Evolutionary conservation across 2,329 filamentous ascomycete species (phyloP).

Genomic region (Chrysosphaeria jannelii): DNA sequence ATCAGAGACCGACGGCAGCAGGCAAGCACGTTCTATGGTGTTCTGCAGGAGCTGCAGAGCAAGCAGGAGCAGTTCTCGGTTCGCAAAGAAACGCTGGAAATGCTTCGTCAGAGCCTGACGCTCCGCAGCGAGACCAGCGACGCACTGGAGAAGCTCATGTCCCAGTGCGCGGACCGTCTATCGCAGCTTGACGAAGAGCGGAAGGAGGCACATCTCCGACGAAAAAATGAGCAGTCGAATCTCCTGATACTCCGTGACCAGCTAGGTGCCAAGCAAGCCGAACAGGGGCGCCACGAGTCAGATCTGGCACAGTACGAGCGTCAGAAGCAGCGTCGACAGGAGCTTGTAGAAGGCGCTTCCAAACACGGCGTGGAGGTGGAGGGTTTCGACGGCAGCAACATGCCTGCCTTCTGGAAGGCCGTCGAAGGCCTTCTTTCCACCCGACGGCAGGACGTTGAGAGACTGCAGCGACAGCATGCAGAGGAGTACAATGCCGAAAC

Average conservation of each 20-base stretch:
- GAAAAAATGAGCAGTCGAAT: slow-evolving; percentile 27
- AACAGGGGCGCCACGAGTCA: slow-evolving; percentile 53
- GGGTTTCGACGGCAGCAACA: slow-evolving; percentile 40
- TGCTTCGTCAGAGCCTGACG: slow-evolving; percentile 43
- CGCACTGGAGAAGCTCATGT: slow-evolving; percentile 37
- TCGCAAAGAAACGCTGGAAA: slow-evolving; percentile 37
- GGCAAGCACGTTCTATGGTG: slow-evolving; percentile 40
- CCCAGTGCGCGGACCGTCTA: slow-evolving; percentile 52
- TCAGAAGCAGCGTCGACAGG: slow-evolving; percentile 39
- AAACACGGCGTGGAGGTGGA: slow-evolving; percentile 50
- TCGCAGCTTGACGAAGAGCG: slow-evolving; percentile 31
- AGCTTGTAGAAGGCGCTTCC: slow-evolving; percentile 47
- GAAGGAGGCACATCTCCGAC: slow-evolving; percentile 31
- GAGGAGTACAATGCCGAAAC: slow-evolving; percentile 50
- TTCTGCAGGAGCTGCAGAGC: slow-evolving; percentile 44
- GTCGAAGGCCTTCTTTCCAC: slow-evolving; percentile 47
- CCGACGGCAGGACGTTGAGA: slow-evolving; percentile 42
- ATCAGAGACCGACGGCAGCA: slow-evolving; percentile 32
- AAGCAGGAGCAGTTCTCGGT: slow-evolving; percentile 47
- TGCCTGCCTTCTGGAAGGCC: slow-evolving; percentile 47
- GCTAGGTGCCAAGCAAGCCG: slow-evolving; percentile 22
- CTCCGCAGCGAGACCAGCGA: slow-evolving; percentile 44
- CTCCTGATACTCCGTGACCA: slow-evolving; percentile 14
- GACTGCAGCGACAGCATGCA: slow-evolving; percentile 39
- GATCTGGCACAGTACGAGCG: slow-evolving; percentile 68